These are phyloP conservation scores for Trichomonascus vanleenenianus DNA, from an alignment of 805 yeast species.

Conservation along the genomic window DNA sequence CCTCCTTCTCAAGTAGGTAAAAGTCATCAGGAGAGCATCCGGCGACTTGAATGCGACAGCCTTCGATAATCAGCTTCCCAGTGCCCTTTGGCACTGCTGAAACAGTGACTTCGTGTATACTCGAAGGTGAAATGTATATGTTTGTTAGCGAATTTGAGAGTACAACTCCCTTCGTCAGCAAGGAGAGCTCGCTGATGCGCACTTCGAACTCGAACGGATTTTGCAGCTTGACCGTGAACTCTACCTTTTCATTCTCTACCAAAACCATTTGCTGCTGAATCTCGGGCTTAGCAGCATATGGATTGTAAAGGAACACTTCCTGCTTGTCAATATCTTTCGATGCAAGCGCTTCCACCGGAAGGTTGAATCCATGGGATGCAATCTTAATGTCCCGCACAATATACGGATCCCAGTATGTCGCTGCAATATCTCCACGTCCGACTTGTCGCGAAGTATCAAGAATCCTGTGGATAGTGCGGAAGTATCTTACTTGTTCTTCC, in stretches of 20 bases:
- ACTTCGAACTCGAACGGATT: slow-evolving; percentile 78
- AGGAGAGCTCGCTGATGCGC: slow-evolving; percentile 36
- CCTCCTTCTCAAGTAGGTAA: slow-evolving; percentile 8
- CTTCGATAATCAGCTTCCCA: slow-evolving; percentile 44
- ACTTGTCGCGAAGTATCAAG: slow-evolving; percentile 12
- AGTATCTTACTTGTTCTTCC: slow-evolving; percentile 47
- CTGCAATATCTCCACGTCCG: slow-evolving; percentile 11
- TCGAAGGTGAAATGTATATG: slow-evolving; percentile 22
- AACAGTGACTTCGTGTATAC: slow-evolving; percentile 19
- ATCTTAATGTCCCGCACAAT: slow-evolving; percentile 44
- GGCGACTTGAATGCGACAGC: slow-evolving; percentile 43
- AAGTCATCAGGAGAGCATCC: slow-evolving; percentile 42
- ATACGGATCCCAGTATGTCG: slow-evolving; percentile 65
- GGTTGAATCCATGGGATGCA: slow-evolving; percentile 6
- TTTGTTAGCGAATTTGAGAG: slow-evolving; percentile 15
- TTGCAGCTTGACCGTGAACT: slow-evolving; percentile 50
- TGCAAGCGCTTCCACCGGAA: slow-evolving; percentile 1
- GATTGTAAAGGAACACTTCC: slow-evolving; percentile 51
- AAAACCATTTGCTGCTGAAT: slow-evolving; percentile 21
- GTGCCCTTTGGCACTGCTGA: slow-evolving; percentile 30
- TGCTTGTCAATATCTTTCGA: slow-evolving; percentile 6
- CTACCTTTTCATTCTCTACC: slow-evolving; percentile 58
- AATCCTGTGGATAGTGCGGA: slow-evolving; percentile 29
- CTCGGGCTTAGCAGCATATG: slow-evolving; percentile 31
- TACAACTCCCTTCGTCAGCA: slow-evolving; percentile 21